Evolutionary conservation across 495 filamentous ascomycete genomes (phyloP).

Genomic region (Extremus antarcticus): DNA sequence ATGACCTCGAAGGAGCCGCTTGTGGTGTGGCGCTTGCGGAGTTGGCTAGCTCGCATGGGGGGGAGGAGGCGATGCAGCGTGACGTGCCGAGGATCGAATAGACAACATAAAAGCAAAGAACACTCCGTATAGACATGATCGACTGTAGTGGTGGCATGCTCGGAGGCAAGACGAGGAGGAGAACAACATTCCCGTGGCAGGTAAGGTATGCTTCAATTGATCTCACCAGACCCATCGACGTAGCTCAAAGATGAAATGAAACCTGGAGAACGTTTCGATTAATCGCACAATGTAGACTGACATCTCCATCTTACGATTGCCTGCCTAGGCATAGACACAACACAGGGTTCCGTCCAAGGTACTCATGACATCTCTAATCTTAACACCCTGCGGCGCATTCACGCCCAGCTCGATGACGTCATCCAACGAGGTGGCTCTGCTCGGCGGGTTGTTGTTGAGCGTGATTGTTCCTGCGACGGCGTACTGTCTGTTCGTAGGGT

Average conservation of each 20-base stretch:
- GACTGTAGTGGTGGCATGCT: too few relatives aligned
- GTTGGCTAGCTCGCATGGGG: background rate
- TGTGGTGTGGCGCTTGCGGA: background rate
- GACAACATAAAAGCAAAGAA: too few relatives aligned
- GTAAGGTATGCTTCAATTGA: too few relatives aligned
- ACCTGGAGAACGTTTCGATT: too few relatives aligned
- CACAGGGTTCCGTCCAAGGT: slow-evolving; percentile 46
- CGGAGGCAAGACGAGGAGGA: too few relatives aligned
- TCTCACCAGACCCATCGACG: too few relatives aligned
- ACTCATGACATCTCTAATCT: slow-evolving; percentile 39
- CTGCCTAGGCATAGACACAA: slow-evolving; percentile 42
- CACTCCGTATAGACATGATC: too few relatives aligned
- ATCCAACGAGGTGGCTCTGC: slow-evolving; percentile 38
- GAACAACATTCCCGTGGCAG: too few relatives aligned
- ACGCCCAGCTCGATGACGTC: slow-evolving; percentile 37
- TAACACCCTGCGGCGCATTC: slow-evolving; percentile 25
- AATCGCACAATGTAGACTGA: too few relatives aligned
- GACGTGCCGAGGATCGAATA: too few relatives aligned
- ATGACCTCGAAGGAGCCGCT: background rate
- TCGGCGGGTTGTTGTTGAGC: slow-evolving; percentile 42
- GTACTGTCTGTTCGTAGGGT: slow-evolving; percentile 36
- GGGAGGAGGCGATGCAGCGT: background rate
- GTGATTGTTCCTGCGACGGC: slow-evolving; percentile 46
- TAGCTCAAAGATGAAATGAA: too few relatives aligned
- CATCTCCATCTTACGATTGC: too few relatives aligned